Evolutionary conservation across 2,329 filamentous ascomycete genomes (phyloP), one percentile per base, ranked within the genome.

Genomic region (Sarocladium strictum): DNA sequence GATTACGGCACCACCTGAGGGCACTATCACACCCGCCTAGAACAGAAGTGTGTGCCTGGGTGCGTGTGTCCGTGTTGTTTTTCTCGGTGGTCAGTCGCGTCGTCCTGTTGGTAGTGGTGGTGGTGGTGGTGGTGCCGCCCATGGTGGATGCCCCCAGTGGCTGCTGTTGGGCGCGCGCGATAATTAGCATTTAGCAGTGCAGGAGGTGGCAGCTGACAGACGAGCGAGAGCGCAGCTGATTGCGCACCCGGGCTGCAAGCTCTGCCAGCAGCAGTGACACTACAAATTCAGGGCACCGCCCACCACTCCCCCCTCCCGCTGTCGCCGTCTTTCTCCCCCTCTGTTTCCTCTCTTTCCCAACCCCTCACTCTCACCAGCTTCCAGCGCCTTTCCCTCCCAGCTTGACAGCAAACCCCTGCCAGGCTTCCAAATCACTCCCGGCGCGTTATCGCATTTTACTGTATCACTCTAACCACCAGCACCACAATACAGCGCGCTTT

Each of bases 291-390:
- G 47, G 47, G 47, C 54, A 27, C 23, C 53, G 29, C 41, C 38
- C 49, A 55, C 32, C 41, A 57, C 55, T 37, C 50, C 56, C 26
- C 50, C 51, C 40, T 57, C 56, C 47, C 47, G 47, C 47, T 51
- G 47, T 51, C 47, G 47, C 47, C n/a, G 11, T 35, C 24, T 35
- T 32, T 35, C n/a, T 23, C 47, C 47, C 47, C 19, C 27, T 35
- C n/a, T 33, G 10, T 33, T 23, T 27, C 43, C 27, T 53, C 43
- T 33, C 40, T 55, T 27, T 51, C 23, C 29, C 47, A 51, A 35
- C 47, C 27, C 47, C 26, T 51, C 26, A 51, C 21, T 29, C 11
- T 35, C 27, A 23, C 43, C 24, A 27, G n/a, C 21, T 23, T 51
- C 27, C 47, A 51, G 47, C 47, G 27, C 47, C 12, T 51, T 35